Evolutionary conservation across 1,284 basidiomycete genomes (phyloP), one percentile per base, ranked within the genome.

Genomic region (Coniferiporia sulphurascens): DNA sequence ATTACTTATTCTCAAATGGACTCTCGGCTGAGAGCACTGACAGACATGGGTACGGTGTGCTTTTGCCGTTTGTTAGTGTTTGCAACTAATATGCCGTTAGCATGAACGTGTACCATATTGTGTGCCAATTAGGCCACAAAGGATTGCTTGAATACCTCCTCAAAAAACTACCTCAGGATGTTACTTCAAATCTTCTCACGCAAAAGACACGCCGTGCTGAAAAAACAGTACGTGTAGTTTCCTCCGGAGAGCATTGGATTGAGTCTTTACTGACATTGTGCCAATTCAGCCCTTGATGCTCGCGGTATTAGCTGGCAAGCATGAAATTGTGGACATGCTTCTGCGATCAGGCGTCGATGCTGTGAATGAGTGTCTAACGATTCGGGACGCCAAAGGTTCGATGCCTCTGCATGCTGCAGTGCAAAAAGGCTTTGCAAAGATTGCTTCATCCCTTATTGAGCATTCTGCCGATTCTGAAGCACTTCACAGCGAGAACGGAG

Each of bases 31-130:
- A 70, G 4, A 77, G 77, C 21, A 73, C 67, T 1, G 80, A 82
- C 64, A 54, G 63, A 44, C 69, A 72, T 62, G 77, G 79, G 82
- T 83, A 68, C 48, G 74, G 66, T 2, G 0, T 45, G 27, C 6
- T 44, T 15, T n/a, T 32, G 35, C 2, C 45, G 44, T 55, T 46
- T 36, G n/a, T 65, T 34, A 27, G 13, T 53, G 34, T 9, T 17
- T 13, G n/a, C 46, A 2, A n/a, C 43, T 5, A 53, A 44, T 53
- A 19, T n/a, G 27, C 19, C 60, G 41, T 13, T 59, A 84, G 82
- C 8, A 80, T 74, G 73, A 85, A 85, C 63, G 74, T 84, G 13
- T 79, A 76, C 59, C 83, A 85, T 65, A 67, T 77, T 15, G 67
- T 80, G 34, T 77, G 74, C 63, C 52, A 59, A 0, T 34, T 57